A percentile compares a stretch with the other conserved stretches of the same genome.
Evolutionary conservation across 345 rosid genomes (phyloP).

Genomic region (Gossypioides kirkii): DNA sequence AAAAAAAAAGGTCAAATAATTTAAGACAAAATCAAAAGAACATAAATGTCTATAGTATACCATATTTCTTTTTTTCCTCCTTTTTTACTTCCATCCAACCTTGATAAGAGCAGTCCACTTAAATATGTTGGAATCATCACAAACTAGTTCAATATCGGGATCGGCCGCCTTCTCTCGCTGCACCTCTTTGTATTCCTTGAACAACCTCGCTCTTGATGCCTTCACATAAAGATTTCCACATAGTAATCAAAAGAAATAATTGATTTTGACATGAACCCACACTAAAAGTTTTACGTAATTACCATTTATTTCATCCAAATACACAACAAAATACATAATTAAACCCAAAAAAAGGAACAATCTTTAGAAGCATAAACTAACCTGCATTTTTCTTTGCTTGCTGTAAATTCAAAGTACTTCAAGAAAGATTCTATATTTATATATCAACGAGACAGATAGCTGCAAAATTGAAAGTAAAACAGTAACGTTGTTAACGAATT

Average conservation of each 20-base stretch:
- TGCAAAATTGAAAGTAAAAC: not conserved
- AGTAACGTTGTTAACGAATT: not conserved
- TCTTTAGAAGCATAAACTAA: not conserved
- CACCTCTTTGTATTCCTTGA: constrained; percentile 97
- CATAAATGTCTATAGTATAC: not conserved
- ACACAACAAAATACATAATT: not conserved
- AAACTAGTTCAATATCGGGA: constrained; percentile 86
- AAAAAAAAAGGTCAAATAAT: not conserved
- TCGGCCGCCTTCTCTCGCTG: constrained; percentile 90
- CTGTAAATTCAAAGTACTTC: not conserved
- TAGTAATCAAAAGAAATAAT: not conserved
- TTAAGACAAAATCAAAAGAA: constrained; percentile 6
- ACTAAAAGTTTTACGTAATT: not conserved
- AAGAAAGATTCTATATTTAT: not conserved
- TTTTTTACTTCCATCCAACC: constrained; percentile 33
- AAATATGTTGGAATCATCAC: constrained; percentile 94
- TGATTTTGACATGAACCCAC: not conserved
- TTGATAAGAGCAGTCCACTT: constrained; percentile 98
- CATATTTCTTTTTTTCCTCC: not conserved
- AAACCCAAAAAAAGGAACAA: not conserved
- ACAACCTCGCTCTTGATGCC: constrained; percentile 96
- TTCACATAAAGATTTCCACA: constrained; percentile 22
- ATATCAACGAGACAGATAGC: constrained; percentile 1
- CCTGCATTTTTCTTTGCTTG: constrained; percentile 14
- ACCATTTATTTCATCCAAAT: not conserved